phyloP scores from a whole-genome alignment of 345 rosid genomes.

The Gossypium arboreum region DNA sequence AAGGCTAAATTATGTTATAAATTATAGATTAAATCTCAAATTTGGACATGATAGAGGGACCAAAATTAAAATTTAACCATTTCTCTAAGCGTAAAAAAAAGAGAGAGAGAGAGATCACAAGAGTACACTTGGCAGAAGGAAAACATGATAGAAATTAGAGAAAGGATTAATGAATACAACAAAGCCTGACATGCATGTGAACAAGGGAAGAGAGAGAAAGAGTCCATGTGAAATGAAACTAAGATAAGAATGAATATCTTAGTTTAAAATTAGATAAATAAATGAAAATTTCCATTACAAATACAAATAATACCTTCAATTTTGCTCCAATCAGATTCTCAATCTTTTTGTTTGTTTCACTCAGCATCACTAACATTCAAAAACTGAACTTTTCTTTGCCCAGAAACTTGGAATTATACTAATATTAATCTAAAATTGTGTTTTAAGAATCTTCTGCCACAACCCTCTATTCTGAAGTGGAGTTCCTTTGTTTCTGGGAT shows the following conservation, averaged over 20 bases:
- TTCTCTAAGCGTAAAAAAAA: too few species aligned
- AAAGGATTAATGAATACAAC: background rate
- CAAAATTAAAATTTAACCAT: too few species aligned
- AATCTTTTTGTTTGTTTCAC: background rate
- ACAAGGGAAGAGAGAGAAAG: constrained; percentile 7
- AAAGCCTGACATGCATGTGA: background rate
- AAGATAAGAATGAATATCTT: constrained; percentile 13
- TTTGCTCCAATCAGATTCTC: constrained; percentile 5
- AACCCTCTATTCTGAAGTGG: constrained; percentile 34
- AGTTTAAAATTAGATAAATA: constrained; percentile 21
- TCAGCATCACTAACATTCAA: constrained; percentile 6
- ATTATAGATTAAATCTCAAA: too few species aligned
- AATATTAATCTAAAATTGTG: background rate
- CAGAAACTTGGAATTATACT: constrained; percentile 9
- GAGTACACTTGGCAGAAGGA: too few species aligned
- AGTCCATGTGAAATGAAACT: constrained; percentile 21
- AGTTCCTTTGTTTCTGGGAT: constrained; percentile 59
- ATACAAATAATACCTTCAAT: too few species aligned
- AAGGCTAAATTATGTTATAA: too few species aligned
- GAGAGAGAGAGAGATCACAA: too few species aligned
- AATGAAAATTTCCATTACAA: constrained; percentile 29
- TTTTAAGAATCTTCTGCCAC: constrained; percentile 8
- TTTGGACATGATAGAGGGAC: too few species aligned
- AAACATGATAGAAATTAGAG: too few species aligned
- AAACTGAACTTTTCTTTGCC: constrained; percentile 24